Evolutionary conservation across 805 yeast species (phyloP).

Genomic region (Wickerhamomyces canadensis): DNA sequence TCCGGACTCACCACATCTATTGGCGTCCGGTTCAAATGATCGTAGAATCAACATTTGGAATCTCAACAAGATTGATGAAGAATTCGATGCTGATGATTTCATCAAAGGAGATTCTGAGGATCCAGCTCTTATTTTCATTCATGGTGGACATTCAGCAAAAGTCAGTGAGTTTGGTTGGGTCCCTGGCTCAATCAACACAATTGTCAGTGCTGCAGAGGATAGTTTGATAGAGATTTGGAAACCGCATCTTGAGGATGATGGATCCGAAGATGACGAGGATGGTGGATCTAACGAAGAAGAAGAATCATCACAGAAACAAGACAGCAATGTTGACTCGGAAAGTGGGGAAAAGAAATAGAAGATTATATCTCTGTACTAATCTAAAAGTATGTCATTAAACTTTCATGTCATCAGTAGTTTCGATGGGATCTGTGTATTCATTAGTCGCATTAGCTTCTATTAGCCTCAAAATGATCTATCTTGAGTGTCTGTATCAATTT

Average conservation of each 20-base stretch:
- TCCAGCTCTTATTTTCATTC: slow-evolving; percentile 73
- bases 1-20: slow-evolving; percentile 40
- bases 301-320: slow-evolving; percentile 11
- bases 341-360: slow-evolving; percentile 1
- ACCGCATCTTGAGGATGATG: slow-evolving; percentile 31
- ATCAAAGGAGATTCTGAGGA: slow-evolving; percentile 58
- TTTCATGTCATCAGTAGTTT: too few species aligned
- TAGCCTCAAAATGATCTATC: slow-evolving; percentile 29
- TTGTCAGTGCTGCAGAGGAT: slow-evolving; percentile 72
- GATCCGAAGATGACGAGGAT: slow-evolving; percentile 36
- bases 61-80: slow-evolving; percentile 49
- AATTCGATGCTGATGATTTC: slow-evolving; percentile 47
- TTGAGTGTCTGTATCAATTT: slow-evolving; percentile 32
- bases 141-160: slow-evolving; percentile 80
- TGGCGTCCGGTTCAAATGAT: slow-evolving; percentile 61
- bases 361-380: too few species aligned
- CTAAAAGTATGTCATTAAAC: too few species aligned
- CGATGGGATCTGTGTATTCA: too few species aligned
- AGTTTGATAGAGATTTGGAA: slow-evolving; percentile 72
- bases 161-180: slow-evolving; percentile 67
- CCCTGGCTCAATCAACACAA: slow-evolving; percentile 49
- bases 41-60: slow-evolving; percentile 76
- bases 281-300: slow-evolving; percentile 15
- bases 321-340: slow-evolving; percentile 4
- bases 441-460: background rate